phyloP scores from a whole-genome alignment of 371 early-diverging fungal genomes.

The Circinella umbellata region DNA sequence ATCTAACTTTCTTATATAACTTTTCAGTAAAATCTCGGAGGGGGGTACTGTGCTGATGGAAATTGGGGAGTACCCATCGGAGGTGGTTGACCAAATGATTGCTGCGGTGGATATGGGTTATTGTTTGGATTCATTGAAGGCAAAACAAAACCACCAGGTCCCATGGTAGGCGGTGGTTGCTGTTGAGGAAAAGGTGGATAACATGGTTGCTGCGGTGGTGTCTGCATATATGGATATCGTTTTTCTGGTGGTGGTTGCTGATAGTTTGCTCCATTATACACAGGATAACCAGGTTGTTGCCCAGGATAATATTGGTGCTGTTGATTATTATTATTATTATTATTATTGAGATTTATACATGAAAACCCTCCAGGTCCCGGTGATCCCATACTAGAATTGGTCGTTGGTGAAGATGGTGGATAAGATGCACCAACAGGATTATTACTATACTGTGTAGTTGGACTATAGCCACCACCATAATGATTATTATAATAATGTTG shows the following conservation, averaged over 20 bases:
- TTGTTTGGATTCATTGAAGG: conserved; percentile 3
- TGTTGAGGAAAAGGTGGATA: background rate
- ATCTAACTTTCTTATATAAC: background rate
- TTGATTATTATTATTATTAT: too few species aligned
- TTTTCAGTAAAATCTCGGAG: background rate
- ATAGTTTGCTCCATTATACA: background rate
- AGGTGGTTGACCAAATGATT: background rate
- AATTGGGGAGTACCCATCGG: background rate
- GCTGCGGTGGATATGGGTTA: background rate
- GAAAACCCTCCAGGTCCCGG: background rate
- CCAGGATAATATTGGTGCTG: background rate
- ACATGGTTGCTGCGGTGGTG: background rate
- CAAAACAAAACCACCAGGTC: background rate
- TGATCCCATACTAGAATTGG: background rate
- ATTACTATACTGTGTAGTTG: background rate
- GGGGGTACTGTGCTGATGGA: background rate
- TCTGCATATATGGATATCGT: too few species aligned
- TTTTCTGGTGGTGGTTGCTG: background rate
- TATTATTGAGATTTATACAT: background rate
- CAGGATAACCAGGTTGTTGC: background rate
- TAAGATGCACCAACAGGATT: background rate
- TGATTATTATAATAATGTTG: background rate
- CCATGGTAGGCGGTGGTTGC: background rate
- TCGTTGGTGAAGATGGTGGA: background rate
- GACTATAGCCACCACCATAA: background rate